These are phyloP conservation scores for Barnettozyma botsteinii DNA, from an alignment of 805 yeast genomes.

Conservation along the genomic window DNA sequence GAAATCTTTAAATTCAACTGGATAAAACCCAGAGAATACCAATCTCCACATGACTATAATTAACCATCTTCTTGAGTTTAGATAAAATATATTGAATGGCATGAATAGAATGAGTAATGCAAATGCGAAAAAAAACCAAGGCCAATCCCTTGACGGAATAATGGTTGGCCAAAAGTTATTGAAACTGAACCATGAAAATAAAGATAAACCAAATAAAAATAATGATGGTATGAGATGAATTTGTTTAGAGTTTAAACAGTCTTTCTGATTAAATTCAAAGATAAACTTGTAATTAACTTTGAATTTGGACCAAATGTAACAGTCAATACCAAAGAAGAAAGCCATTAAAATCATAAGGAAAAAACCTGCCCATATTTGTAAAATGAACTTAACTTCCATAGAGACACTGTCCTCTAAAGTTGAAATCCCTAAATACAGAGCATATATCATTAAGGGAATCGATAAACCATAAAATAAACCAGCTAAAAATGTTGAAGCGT, in stretches of 20 bases:
- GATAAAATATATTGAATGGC: slow-evolving; percentile 55
- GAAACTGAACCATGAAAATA: slow-evolving; percentile 75
- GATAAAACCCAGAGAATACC: slow-evolving; percentile 76
- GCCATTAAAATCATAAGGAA: slow-evolving; percentile 57
- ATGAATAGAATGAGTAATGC: slow-evolving; percentile 43
- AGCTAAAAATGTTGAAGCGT: slow-evolving; percentile 44
- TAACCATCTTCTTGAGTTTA: slow-evolving; percentile 74
- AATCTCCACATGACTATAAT: slow-evolving; percentile 66
- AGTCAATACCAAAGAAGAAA: slow-evolving; percentile 59
- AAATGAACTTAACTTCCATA: slow-evolving; percentile 52
- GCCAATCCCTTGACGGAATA: slow-evolving; percentile 68
- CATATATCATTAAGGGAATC: slow-evolving; percentile 59
- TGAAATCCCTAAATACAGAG: slow-evolving; percentile 46
- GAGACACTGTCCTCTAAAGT: slow-evolving; percentile 36
- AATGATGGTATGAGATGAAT: slow-evolving; percentile 60
- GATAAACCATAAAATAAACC: slow-evolving; percentile 71
- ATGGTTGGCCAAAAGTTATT: slow-evolving; percentile 54
- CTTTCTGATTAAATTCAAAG: slow-evolving; percentile 75
- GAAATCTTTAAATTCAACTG: slow-evolving; percentile 94
- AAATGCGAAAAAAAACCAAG: slow-evolving; percentile 67
- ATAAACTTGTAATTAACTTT: slow-evolving; percentile 89
- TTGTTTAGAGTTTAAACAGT: slow-evolving; percentile 60
- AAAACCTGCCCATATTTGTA: slow-evolving; percentile 94
- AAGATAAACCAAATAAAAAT: slow-evolving; percentile 46
- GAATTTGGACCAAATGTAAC: slow-evolving; percentile 64